Percentiles rank a stretch among this genome's conserved stretches.
Evolutionary conservation across 2,329 filamentous ascomycete genomes (phyloP).

Genomic region (Colletotrichum sp.): DNA sequence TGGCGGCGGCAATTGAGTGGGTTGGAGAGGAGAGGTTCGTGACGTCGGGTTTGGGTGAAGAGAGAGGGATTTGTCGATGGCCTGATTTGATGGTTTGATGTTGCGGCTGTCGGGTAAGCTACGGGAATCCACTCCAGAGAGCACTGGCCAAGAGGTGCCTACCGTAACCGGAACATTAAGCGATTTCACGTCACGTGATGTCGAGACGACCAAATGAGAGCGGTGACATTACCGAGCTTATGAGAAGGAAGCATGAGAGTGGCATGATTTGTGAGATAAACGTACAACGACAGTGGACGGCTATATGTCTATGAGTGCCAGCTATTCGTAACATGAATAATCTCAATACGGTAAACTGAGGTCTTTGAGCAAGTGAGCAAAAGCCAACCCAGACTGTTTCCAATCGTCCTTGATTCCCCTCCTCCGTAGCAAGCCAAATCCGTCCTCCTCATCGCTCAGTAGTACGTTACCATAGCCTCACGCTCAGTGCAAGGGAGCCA

Average conservation of each 20-base stretch:
- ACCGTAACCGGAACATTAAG: constrained; percentile 23
- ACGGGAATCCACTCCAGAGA: constrained; percentile 12
- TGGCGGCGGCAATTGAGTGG: constrained; percentile 41
- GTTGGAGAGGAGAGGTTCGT: constrained; percentile 19
- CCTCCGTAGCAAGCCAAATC: background rate
- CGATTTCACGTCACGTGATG: constrained; percentile 17
- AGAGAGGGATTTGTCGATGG: constrained; percentile 55
- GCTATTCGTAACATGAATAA: background rate
- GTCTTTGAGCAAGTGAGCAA: background rate
- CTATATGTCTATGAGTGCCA: background rate
- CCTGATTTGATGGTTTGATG: constrained; percentile 46
- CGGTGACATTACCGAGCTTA: constrained; percentile 5
- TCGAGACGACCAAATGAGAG: background rate
- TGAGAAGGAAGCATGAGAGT: background rate
- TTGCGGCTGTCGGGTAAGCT: constrained; percentile 23
- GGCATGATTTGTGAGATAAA: background rate
- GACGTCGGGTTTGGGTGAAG: constrained; percentile 24
- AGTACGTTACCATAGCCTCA: background rate
- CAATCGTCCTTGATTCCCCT: background rate
- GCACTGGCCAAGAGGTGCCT: constrained; percentile 24
- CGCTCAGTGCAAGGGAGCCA: background rate
- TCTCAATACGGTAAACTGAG: background rate
- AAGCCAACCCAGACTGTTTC: background rate
- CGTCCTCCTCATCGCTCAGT: background rate
- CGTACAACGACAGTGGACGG: background rate